Evolutionary conservation across 495 filamentous ascomycete species (phyloP).

Genomic region (Aspergillus mulundensis): DNA sequence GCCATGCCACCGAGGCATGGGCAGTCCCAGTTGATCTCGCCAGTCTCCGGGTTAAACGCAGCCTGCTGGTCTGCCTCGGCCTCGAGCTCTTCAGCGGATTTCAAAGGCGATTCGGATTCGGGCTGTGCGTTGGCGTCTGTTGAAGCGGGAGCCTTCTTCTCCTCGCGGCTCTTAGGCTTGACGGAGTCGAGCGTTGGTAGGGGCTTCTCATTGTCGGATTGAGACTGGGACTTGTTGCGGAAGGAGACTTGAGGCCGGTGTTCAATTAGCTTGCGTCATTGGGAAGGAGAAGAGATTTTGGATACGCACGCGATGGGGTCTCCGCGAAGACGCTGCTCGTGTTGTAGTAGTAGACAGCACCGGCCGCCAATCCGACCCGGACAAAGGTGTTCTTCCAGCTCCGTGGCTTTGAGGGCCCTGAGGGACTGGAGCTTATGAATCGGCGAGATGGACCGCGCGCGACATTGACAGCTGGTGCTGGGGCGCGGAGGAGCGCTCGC

Average conservation of each 20-base stretch:
- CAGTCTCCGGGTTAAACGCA: constrained; percentile 96
- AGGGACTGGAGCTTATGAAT: constrained; percentile 67
- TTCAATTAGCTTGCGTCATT: background rate
- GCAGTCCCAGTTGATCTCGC: constrained; percentile 99
- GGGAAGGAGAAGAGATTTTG: constrained; percentile 1
- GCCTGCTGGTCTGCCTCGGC: constrained; percentile 80
- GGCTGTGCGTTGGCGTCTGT: constrained; percentile 12
- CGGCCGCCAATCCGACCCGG: constrained; percentile 73
- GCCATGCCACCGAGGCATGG: constrained; percentile 98
- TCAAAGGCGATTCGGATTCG: constrained; percentile 23
- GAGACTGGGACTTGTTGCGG: constrained; percentile 21
- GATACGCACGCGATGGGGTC: constrained; percentile 66
- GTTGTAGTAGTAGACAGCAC: constrained; percentile 87
- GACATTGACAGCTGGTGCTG: background rate
- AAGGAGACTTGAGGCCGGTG: constrained; percentile 27
- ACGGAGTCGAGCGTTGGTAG: constrained; percentile 45
- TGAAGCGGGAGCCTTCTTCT: constrained; percentile 16
- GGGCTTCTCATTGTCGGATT: constrained; percentile 28
- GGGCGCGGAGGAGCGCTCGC: constrained; percentile 51
- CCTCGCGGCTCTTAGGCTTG: constrained; percentile 38
- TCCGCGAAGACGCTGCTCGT: constrained; percentile 84
- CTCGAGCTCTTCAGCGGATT: constrained; percentile 56
- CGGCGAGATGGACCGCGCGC: constrained; percentile 46
- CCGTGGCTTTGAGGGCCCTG: constrained; percentile 59
- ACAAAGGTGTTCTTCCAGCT: constrained; percentile 75